phyloP scores from a whole-genome alignment of 2,329 filamentous ascomycete species.

The Aspergillus pseudonomiae region DNA sequence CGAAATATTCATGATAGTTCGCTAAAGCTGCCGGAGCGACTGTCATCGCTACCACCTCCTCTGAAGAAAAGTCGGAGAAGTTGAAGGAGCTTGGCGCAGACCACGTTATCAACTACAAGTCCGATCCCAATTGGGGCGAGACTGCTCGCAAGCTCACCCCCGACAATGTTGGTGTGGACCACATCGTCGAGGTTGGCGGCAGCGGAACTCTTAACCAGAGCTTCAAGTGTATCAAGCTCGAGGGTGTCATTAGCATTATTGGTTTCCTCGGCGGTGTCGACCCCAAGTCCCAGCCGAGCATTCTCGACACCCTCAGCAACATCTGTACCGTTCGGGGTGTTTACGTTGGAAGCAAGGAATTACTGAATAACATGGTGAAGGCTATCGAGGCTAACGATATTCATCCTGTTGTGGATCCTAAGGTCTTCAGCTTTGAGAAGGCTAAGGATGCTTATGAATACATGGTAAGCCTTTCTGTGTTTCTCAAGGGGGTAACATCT shows the following conservation, averaged over 20 bases:
- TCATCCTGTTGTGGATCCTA: conserved; percentile 61
- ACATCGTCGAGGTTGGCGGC: conserved; percentile 69
- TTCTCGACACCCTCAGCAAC: conserved; percentile 54
- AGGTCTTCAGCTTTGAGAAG: conserved; percentile 57
- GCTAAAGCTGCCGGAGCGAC: conserved; percentile 55
- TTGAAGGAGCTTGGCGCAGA: conserved; percentile 61
- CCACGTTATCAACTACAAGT: conserved; percentile 64
- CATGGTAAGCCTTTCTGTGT: conserved; percentile 39
- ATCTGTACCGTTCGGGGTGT: conserved; percentile 61
- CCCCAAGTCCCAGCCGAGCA: conserved; percentile 52
- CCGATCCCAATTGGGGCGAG: conserved; percentile 61
- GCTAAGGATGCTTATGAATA: conserved; percentile 59
- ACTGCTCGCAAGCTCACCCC: conserved; percentile 56
- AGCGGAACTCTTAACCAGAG: conserved; percentile 62
- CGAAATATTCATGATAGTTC: conserved; percentile 34
- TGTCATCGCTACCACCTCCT: conserved; percentile 64
- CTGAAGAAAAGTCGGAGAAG: conserved; percentile 56
- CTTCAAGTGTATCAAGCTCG: conserved; percentile 57
- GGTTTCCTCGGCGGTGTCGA: conserved; percentile 58
- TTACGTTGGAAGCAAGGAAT: conserved; percentile 57
- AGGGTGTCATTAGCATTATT: conserved; percentile 60
- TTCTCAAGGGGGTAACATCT: neutral
- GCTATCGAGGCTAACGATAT: conserved; percentile 63
- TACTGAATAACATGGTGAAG: conserved; percentile 63
- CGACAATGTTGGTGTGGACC: conserved; percentile 59